Base-by-base conservation (phyloP, 768 basidiomycete genomes). In the Porpolomopsis calyptriformis region DNA sequence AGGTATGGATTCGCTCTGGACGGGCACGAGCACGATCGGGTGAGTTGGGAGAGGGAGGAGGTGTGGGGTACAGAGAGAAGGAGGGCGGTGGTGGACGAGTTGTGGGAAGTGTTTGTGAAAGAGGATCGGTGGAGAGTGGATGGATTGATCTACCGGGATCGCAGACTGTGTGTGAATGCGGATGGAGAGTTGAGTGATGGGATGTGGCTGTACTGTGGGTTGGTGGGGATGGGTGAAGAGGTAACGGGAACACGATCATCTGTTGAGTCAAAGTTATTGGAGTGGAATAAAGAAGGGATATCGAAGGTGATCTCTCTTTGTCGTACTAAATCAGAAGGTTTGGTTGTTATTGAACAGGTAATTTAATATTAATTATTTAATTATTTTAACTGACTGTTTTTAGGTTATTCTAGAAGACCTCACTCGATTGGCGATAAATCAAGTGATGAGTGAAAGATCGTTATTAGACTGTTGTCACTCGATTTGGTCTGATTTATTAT, bases 1-100 rank as follows among this genome's bases (percentile, higher is more conserved):
- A 77, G 73, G 50, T 88, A 88, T 59, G 86, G 86, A 0, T 89
- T 89, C 56, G 58, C 68, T 22, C 68, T 88, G n/a, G 80, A 86
- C 38, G 77, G 69, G 19, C 87, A 87, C 57, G 82, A 80, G 40
- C 68, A 75, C 49, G 84, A 87, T 54, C 56, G 64, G n/a, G 54
- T 83, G 19, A 64, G 58, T 4, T 76, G 72, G 70, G 59, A 60
- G 10, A 39, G 62, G 9, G 53, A 54, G 6, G 66, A 71, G 34
- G 52, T 70, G 40, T 48, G 53, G 39, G 33, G 23, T 45, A 48
- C 24, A 37, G 34, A 31, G 31, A 48, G 46, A 16, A 49, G 29
- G 3, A 43, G 23, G 24, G 45, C 14, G 47, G 43, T 20, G 22
- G 31, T 31, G 41, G 14, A 19, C 5, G 35, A 35, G 16, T 37